Evolutionary conservation across 2,329 filamentous ascomycete genomes (phyloP), one percentile per base, ranked within the genome.

Genomic region (Aspergillus puulaauensis): DNA sequence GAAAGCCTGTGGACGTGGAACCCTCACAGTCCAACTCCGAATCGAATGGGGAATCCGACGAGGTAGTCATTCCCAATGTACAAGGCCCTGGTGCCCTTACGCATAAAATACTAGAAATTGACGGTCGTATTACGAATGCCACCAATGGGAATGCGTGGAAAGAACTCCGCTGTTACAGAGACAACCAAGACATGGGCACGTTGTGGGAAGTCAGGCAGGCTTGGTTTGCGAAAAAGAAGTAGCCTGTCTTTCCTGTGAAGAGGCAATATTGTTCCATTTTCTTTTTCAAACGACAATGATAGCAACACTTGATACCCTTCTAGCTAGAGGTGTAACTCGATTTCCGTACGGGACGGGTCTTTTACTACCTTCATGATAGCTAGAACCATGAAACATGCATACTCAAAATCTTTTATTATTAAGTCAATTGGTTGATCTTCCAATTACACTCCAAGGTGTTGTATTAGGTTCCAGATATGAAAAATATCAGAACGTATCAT

Each of bases 121-220:
- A 79, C 57, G 77, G 77, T 15, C 75, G 76, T 24, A 62, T 71
- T 19, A 64, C 54, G 5, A 58, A 70, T 4, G 60, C 67, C 4
- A 68, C 70, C 5, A 68, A 68, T 41, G 67, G 69, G 1, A 79
- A 78, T 67, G 66, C 76, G 8, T 79, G 77, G 77, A 79, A 78
- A 56, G 69, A 73, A 37, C 66, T 79, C 21, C 76, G 77, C 8
- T 76, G 73, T 52, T 74, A 71, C 45, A 69, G 77, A 46, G 69
- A 77, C 37, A 78, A 79, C 40, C 77, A 79, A 64, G 77, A 79
- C 44, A 77, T 79, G 65, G 77, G 77, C 4, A 77, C 69, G 53
- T 68, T 79, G 21, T 79, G 73, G 68, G 77, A 79, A 41, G 67
- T 79, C 45, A 68, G 77, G 44, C 73, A 78, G 54, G 67, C 66